Base-by-base conservation (phyloP, 192 early-diverging fungal species). In the Borealophlyctis nickersoniae region DNA sequence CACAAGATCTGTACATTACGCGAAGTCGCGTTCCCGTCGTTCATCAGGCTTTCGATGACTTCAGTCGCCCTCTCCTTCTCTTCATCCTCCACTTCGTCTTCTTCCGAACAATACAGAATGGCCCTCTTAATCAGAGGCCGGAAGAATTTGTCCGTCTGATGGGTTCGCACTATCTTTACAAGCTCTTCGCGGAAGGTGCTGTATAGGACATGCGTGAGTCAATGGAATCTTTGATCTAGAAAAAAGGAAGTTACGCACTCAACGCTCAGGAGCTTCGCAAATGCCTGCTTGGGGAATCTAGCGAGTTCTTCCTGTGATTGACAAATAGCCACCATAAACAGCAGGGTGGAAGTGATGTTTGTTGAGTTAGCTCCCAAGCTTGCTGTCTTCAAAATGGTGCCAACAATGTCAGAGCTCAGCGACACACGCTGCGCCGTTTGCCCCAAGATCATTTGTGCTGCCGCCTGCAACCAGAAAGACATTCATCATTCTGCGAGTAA, bases 381-480 rank as follows among this genome's bases (percentile, higher is more conserved):
- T 52, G 86, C 79, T 31, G 73, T 70, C 45, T 68, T 66, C 27
- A 82, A 53, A 0, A 90, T 48, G 9, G 71, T 70, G 7, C 32
- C 23, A 2, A 87, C 48, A 11, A 81, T 77, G 11, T 84, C 77
- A 1, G 39, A 51, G 7, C 60, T 69, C 39, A 91, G 62, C 0
- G 76, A 63, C 3, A 69, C 65, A 45, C 80, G 74, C 54, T 77
- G 77, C 4, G 82, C 76, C 23, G 90, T 69, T 58, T 86, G 86
- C 9, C 83, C 80, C 35, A 90, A 61, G 49, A 87, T 80, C 86
- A 91, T 88, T 51, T 88, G 86, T 5, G 85, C 63, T 22, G 75
- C 60, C 2, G 53, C 59, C 39, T 45, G 39, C 9, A n/a, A n/a
- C n/a, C n/a, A n/a, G n/a, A n/a, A n/a, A n/a, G n/a, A n/a, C n/a